Evolutionary conservation across 805 yeast genomes (phyloP).

Genomic region (Candida tammaniensis): DNA sequence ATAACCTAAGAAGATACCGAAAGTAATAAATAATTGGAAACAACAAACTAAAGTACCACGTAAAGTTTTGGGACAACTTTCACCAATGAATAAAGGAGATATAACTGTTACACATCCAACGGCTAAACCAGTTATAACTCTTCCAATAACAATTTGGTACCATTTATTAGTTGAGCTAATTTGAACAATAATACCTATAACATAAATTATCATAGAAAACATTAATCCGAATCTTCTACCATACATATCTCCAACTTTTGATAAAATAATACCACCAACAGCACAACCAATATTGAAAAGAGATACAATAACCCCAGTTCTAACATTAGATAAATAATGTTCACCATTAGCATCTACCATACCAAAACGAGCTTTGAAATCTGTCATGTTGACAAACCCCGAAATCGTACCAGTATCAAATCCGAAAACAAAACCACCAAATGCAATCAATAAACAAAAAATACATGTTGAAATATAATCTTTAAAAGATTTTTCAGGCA

Average conservation of each 20-base stretch:
- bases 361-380: slow-evolving; percentile 55
- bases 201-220: slow-evolving; percentile 52
- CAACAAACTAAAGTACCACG: slow-evolving; percentile 72
- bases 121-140: slow-evolving; percentile 66
- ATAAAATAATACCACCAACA: slow-evolving; percentile 61
- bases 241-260: slow-evolving; percentile 53
- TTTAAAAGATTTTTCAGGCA: slow-evolving; percentile 29
- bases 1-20: slow-evolving; percentile 71
- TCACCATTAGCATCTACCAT: slow-evolving; percentile 37
- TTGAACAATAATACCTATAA: slow-evolving; percentile 61
- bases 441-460: slow-evolving; percentile 59
- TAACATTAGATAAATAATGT: slow-evolving; percentile 39
- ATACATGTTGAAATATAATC: slow-evolving; percentile 33
- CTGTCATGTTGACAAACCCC: slow-evolving; percentile 65
- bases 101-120: slow-evolving; percentile 71
- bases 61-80: slow-evolving; percentile 64
- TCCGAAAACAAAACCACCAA: slow-evolving; percentile 77
- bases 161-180: slow-evolving; percentile 52
- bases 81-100: slow-evolving; percentile 65
- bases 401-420: slow-evolving; percentile 80
- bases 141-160: slow-evolving; percentile 64
- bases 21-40: slow-evolving; percentile 67
- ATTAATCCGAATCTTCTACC: slow-evolving; percentile 62
- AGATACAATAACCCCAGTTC: slow-evolving; percentile 53
- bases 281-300: slow-evolving; percentile 71